phyloP scores from a whole-genome alignment of 495 filamentous ascomycete species.

The Gamarada debralockiae region DNA sequence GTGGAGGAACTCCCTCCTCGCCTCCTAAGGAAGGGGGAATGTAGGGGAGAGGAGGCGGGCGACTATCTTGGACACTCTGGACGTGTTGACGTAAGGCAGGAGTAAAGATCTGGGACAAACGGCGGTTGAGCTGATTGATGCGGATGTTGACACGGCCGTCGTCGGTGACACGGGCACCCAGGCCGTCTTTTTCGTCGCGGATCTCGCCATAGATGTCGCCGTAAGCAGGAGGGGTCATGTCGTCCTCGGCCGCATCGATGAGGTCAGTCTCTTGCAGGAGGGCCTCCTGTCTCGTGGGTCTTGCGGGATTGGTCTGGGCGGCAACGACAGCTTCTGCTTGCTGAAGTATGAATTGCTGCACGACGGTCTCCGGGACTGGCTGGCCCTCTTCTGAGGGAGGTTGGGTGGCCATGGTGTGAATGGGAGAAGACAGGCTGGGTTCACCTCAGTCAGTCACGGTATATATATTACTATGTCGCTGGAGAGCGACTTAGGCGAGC shows the following conservation, averaged over 20 bases:
- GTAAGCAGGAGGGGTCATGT: conserved; percentile 1
- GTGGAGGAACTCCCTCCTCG: conserved; percentile 5
- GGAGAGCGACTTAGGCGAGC: too few species aligned
- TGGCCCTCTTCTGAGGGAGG: conserved; percentile 4
- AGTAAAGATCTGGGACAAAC: conserved; percentile 8
- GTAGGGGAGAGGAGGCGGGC: conserved; percentile 4
- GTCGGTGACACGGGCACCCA: conserved; percentile 4
- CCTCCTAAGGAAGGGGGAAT: conserved; percentile 2
- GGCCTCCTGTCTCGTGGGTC: conserved; percentile 6
- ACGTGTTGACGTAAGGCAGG: conserved; percentile 5
- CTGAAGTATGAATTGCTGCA: conserved; percentile 7
- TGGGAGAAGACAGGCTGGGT: conserved; percentile 5
- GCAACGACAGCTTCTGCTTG: conserved; percentile 4
- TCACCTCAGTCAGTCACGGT: too few species aligned
- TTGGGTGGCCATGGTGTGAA: conserved; percentile 6
- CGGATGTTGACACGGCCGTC: conserved; percentile 10
- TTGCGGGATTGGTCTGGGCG: conserved; percentile 6
- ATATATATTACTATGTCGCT: too few species aligned
- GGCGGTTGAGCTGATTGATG: conserved; percentile 3
- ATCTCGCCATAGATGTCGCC: conserved; percentile 6
- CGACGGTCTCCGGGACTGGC: conserved; percentile 3
- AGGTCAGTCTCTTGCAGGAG: conserved; percentile 6
- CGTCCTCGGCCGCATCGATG: conserved; percentile 4
- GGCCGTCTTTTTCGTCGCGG: conserved; percentile 5
- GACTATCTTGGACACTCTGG: conserved; percentile 7